These are phyloP conservation scores for Wakefieldia striispora DNA, from an alignment of 768 basidiomycete species.

Conservation along the genomic window DNA sequence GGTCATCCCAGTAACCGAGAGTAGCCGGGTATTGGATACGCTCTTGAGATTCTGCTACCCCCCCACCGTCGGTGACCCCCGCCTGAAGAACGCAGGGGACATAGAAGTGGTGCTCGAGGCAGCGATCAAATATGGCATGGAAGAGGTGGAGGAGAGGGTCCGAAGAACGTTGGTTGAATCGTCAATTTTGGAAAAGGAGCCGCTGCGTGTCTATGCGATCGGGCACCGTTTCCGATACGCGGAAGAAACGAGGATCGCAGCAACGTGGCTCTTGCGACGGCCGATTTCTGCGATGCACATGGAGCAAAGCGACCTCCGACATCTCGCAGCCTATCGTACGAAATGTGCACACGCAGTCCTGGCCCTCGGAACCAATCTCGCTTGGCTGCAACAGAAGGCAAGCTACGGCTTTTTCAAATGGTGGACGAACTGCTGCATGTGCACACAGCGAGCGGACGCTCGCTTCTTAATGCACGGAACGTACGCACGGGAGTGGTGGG, in stretches of 20 bases:
- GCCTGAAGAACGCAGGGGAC: constrained; percentile 12
- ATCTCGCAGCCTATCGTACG: constrained; percentile 19
- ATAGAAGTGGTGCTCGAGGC: constrained; percentile 27
- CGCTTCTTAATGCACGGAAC: constrained; percentile 26
- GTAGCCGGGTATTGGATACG: constrained; percentile 24
- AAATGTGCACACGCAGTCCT: constrained; percentile 19
- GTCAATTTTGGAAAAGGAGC: constrained; percentile 24
- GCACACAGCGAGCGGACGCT: constrained; percentile 17
- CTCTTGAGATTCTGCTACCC: constrained; percentile 39
- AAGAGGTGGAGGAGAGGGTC: constrained; percentile 23
- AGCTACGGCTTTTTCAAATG: constrained; percentile 26
- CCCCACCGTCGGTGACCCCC: constrained; percentile 22
- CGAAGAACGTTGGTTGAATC: constrained; percentile 26
- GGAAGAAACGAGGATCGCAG: constrained; percentile 31
- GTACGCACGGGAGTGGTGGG: constrained; percentile 33
- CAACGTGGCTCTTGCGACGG: constrained; percentile 24
- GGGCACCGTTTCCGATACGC: constrained; percentile 32
- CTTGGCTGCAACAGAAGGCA: constrained; percentile 22
- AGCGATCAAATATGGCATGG: constrained; percentile 32
- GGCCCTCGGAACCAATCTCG: constrained; percentile 19
- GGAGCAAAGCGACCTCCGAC: constrained; percentile 8
- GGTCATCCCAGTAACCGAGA: constrained; percentile 32
- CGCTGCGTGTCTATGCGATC: constrained; percentile 34
- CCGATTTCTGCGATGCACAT: constrained; percentile 7
- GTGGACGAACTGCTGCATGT: constrained; percentile 30